Evolutionary conservation across 495 filamentous ascomycete species (phyloP), one percentile per base, ranked within the genome.

Genomic region (Chaetomium cochliodes): DNA sequence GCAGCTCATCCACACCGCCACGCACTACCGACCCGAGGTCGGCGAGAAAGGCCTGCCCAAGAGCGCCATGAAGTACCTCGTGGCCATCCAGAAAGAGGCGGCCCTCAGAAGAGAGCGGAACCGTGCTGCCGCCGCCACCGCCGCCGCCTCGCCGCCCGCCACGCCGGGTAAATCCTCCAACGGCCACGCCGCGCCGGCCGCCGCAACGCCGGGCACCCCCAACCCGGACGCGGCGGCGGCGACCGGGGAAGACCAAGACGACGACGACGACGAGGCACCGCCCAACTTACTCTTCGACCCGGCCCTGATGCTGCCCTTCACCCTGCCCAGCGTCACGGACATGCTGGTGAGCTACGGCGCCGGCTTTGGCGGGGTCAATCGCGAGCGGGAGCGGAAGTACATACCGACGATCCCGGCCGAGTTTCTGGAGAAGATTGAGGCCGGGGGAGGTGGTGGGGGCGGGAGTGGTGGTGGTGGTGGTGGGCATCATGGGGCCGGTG

Each of bases 301-400:
- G 20, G 88, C 92, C 13, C 80, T 96, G 46, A 97, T 96, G 85
- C 84, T 99, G 28, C 96, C 96, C 0, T 99, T 99, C 73, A 88
- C 88, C 39, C 81, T 99, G 23, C 94, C 94, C 0, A 96, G 94
- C 6, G 96, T 92, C 64, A 97, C 93, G 18, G 94, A 98, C 74
- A 98, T 99, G 94, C 81, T 97, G 65, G 83, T 99, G 44, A 92
- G 86, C 67, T 99, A 94, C 70, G 94, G 94, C 11, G 93, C 96
- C 30, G 94, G 94, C 15, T 92, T 97, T 67, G 94, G 94, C 5
- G 94, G 94, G 0, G 81, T 93, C 30, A 97, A 99, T 75, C 83
- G 88, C 58, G 94, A 99, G 74, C 82, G 92, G 51, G 94, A 94
- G 73, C 82, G 91, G 62, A 97, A 96, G 76, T 99, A 97, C 70